Conservation (phyloP, 371 early-diverging fungal genomes). For the Lichtheimia corymbifera region DNA sequence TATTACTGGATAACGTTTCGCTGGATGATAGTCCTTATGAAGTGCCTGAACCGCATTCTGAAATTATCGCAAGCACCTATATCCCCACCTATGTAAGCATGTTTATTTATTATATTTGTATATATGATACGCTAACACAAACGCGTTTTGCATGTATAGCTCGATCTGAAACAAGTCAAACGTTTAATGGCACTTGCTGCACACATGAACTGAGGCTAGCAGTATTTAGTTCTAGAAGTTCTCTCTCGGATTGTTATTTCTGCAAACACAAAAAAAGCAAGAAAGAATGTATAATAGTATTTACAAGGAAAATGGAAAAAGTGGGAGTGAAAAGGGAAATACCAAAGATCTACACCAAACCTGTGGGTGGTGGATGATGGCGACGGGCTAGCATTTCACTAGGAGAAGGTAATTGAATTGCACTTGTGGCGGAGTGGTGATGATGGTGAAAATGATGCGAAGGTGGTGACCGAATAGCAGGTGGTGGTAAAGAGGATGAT, state of each 20-base stretch:
- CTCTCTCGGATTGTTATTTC: neutral
- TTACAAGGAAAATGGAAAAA: neutral
- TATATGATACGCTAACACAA: neutral
- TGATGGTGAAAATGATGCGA: neutral
- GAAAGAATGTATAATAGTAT: neutral
- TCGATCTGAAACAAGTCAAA: slow-evolving; percentile 24
- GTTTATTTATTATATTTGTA: neutral
- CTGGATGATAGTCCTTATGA: slow-evolving; percentile 72
- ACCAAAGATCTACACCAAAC: slow-evolving; percentile 6
- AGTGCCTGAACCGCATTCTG: slow-evolving; percentile 56
- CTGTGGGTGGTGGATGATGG: slow-evolving; percentile 11
- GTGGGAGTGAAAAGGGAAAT: neutral
- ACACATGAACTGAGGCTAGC: neutral
- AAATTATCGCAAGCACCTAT: slow-evolving; percentile 47
- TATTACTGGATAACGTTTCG: slow-evolving; percentile 83
- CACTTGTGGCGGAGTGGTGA: neutral
- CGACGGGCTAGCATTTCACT: slow-evolving; percentile 20
- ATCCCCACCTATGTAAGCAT: neutral
- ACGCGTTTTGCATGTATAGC: slow-evolving; percentile 10
- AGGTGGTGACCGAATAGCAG: neutral
- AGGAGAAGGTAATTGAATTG: slow-evolving; percentile 13
- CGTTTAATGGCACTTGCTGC: slow-evolving; percentile 22
- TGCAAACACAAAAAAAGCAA: neutral
- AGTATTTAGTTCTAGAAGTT: neutral
- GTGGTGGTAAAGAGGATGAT: no score